A percentile compares a stretch with the other conserved stretches of the same genome.
phyloP scores from a whole-genome alignment of 441 rosid species.

The Pelargonium citronellum region DNA sequence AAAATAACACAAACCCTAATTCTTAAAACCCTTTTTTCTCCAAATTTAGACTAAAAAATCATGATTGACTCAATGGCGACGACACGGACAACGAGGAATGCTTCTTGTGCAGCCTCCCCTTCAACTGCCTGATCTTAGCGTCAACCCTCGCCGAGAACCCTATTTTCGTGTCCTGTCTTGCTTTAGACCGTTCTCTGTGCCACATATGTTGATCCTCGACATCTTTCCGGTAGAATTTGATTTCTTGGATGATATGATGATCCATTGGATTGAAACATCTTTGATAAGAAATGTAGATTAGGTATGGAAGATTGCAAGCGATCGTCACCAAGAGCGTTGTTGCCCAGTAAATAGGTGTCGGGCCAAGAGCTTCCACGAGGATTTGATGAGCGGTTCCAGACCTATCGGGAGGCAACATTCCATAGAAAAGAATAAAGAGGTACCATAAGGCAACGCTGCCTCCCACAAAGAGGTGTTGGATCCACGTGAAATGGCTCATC shows the following conservation, averaged over 20 bases:
- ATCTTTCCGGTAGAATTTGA: slow-evolving; percentile 44
- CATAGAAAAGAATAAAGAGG: slow-evolving; percentile 44
- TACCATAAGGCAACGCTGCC: slow-evolving; percentile 62
- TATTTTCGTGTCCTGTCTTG: slow-evolving; percentile 37
- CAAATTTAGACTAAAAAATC: slow-evolving; percentile 11
- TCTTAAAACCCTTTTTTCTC: background rate
- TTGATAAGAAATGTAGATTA: slow-evolving; percentile 37
- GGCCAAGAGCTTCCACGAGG: slow-evolving; percentile 40
- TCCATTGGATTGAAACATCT: slow-evolving; percentile 52
- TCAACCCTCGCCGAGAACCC: slow-evolving; percentile 66
- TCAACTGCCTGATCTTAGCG: slow-evolving; percentile 37
- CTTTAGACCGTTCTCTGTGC: slow-evolving; percentile 43
- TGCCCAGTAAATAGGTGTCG: slow-evolving; percentile 44
- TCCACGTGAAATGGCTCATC: slow-evolving; percentile 66
- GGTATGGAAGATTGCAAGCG: slow-evolving; percentile 43
- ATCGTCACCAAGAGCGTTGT: slow-evolving; percentile 36
- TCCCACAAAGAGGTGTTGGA: slow-evolving; percentile 61
- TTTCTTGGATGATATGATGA: slow-evolving; percentile 63
- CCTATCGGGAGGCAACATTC: slow-evolving; percentile 37
- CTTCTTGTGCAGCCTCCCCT: slow-evolving; percentile 69
- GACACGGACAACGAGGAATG: slow-evolving; percentile 30
- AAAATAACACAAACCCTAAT: slow-evolving; percentile 5
- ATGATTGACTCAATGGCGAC: slow-evolving; percentile 16
- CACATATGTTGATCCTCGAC: slow-evolving; percentile 43
- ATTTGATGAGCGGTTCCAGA: slow-evolving; percentile 33